Percentiles rank a stretch among this genome's conserved stretches.
These are phyloP conservation scores for Sugiyamaella pinicola DNA, from an alignment of 1,139 yeast species.

Conservation along the genomic window DNA sequence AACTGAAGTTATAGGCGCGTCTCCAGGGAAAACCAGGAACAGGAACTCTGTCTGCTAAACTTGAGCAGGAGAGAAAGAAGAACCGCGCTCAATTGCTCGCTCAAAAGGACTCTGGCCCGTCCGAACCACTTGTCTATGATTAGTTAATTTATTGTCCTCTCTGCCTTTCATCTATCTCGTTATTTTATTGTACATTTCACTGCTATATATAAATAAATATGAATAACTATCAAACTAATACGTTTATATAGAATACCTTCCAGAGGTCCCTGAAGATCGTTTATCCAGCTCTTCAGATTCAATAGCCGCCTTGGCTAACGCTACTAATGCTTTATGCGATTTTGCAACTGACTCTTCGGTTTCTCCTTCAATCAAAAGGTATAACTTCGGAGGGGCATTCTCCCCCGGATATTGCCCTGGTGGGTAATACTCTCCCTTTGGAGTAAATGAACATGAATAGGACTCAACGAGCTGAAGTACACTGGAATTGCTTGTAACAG, in stretches of 20 bases:
- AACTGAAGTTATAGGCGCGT: slow-evolving; percentile 20
- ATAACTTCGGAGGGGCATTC: slow-evolving; percentile 71
- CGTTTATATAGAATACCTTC: slow-evolving; percentile 20
- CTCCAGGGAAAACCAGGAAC: slow-evolving; percentile 18
- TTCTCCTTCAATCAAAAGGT: slow-evolving; percentile 76
- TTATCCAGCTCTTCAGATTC: slow-evolving; percentile 49
- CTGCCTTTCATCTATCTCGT: background rate
- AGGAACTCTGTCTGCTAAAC: slow-evolving; percentile 36
- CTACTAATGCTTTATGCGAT: slow-evolving; percentile 67
- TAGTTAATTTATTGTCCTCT: slow-evolving; percentile 13
- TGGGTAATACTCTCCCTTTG: slow-evolving; percentile 77
- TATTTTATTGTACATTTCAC: background rate
- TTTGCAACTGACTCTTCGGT: slow-evolving; percentile 63
- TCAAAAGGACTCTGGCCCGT: slow-evolving; percentile 22
- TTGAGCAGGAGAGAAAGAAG: slow-evolving; percentile 35
- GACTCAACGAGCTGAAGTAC: slow-evolving; percentile 67
- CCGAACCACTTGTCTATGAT: slow-evolving; percentile 36
- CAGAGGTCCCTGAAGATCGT: slow-evolving; percentile 39
- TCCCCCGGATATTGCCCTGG: slow-evolving; percentile 52
- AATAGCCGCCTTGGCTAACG: slow-evolving; percentile 62
- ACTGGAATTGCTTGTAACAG: slow-evolving; percentile 70
- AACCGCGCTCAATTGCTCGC: slow-evolving; percentile 28
- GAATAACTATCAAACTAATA: too few relatives aligned
- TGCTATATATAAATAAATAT: slow-evolving; percentile 1
- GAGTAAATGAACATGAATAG: slow-evolving; percentile 78